Evolutionary conservation across 371 early-diverging fungal species (phyloP).

Genomic region (Apophysomyces elegans): DNA sequence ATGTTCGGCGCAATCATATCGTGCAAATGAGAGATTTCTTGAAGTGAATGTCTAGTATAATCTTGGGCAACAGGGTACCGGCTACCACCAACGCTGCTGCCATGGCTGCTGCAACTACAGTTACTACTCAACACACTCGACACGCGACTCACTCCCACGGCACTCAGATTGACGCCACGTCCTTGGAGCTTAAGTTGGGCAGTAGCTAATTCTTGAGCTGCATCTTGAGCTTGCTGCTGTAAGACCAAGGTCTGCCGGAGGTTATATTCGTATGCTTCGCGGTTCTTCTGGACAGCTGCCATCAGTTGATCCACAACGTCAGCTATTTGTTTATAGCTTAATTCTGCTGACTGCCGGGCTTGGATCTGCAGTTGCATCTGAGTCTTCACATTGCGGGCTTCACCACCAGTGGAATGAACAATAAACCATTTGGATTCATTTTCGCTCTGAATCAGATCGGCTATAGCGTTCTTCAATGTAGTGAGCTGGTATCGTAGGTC

Average conservation of each 20-base stretch:
- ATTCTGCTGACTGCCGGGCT: constrained; percentile 33
- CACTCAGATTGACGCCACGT: constrained; percentile 17
- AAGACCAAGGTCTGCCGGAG: constrained; percentile 22
- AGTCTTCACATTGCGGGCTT: constrained; percentile 27
- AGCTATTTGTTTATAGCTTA: constrained; percentile 26
- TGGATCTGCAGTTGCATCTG: constrained; percentile 38
- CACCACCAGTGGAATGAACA: constrained; percentile 37
- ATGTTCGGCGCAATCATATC: neutral
- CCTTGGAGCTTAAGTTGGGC: constrained; percentile 34
- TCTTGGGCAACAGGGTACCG: neutral
- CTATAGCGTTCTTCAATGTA: constrained; percentile 27
- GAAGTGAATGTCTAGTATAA: neutral
- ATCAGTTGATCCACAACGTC: constrained; percentile 32
- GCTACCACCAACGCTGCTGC: constrained; percentile 8
- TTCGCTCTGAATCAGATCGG: constrained; percentile 33
- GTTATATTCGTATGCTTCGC: constrained; percentile 24
- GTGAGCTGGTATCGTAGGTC: constrained; percentile 39
- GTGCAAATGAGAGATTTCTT: neutral
- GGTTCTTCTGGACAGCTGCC: constrained; percentile 28
- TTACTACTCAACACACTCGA: constrained; percentile 8
- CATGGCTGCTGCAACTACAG: constrained; percentile 24
- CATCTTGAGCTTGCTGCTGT: constrained; percentile 30
- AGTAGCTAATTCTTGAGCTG: constrained; percentile 35
- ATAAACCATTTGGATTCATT: constrained; percentile 44
- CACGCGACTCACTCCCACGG: constrained; percentile 12